Evolutionary conservation across 768 basidiomycete genomes (phyloP).

Genomic region (Macrolepiota dolichaula): DNA sequence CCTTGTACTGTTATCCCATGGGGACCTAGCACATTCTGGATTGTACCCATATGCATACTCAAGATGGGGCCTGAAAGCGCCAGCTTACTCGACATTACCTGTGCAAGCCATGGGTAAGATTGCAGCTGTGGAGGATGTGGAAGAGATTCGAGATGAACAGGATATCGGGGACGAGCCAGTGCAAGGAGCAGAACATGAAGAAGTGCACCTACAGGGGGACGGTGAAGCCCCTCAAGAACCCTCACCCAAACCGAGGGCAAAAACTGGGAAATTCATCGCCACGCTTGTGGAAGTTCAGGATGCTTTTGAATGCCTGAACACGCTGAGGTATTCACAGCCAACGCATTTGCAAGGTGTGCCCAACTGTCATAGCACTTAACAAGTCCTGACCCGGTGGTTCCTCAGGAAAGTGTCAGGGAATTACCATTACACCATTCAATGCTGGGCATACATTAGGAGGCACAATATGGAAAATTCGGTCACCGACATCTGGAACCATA

Average conservation of each 20-base stretch:
- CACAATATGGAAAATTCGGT: conserved; percentile 98
- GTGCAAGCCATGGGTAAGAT: conserved; percentile 95
- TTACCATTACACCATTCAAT: conserved; percentile 93
- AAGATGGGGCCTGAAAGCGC: conserved; percentile 83
- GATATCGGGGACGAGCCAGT: conserved; percentile 48
- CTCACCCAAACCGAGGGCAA: conserved; percentile 13
- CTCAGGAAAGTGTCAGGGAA: conserved; percentile 83
- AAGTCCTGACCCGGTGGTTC: not conserved
- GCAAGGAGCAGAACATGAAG: conserved; percentile 22
- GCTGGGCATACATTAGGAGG: conserved; percentile 96
- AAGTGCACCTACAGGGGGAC: conserved; percentile 13
- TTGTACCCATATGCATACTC: conserved; percentile 92
- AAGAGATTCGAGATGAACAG: conserved; percentile 75
- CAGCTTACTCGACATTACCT: conserved; percentile 91
- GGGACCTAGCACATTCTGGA: conserved; percentile 84
- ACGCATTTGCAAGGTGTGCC: conserved; percentile 86
- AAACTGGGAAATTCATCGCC: conserved; percentile 62
- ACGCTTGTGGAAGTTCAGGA: conserved; percentile 85
- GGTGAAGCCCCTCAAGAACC: conserved; percentile 11
- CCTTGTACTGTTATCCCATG: conserved; percentile 92
- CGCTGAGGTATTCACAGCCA: conserved; percentile 92
- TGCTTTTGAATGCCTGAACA: conserved; percentile 89
- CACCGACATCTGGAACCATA: conserved; percentile 93
- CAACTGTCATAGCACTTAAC: not conserved
- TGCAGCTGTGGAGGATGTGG: conserved; percentile 84